Percentiles rank a stretch among this genome's conserved stretches.
Conservation (phyloP, 1,284 basidiomycete genomes). For the Apiotrichum porosum region DNA sequence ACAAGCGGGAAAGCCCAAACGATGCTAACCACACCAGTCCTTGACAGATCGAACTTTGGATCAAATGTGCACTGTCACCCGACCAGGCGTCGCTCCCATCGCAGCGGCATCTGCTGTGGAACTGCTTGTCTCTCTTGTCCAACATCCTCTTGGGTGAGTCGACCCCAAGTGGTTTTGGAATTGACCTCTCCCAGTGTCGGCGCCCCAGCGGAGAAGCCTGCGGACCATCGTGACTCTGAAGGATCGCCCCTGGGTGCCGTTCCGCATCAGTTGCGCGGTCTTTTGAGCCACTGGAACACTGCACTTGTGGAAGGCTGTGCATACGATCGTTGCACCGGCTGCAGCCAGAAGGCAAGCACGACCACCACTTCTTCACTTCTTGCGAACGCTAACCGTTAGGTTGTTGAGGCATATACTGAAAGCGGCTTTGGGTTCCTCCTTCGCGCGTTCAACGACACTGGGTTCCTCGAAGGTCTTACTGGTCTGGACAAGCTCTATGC, state of each 20-base stretch:
- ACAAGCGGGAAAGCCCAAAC: too few species aligned
- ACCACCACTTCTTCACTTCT: too few species aligned
- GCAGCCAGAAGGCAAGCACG: slow-evolving; percentile 64
- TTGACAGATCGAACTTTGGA: slow-evolving; percentile 90
- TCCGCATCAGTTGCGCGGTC: slow-evolving; percentile 91
- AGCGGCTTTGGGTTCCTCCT: slow-evolving; percentile 74
- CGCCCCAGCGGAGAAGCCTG: slow-evolving; percentile 55
- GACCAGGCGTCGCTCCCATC: slow-evolving; percentile 91
- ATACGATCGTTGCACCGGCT: slow-evolving; percentile 85
- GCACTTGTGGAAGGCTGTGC: slow-evolving; percentile 79
- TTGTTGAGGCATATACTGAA: slow-evolving; percentile 67
- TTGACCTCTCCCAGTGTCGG: slow-evolving; percentile 53
- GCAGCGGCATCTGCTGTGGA: slow-evolving; percentile 90
- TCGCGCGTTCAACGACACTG: slow-evolving; percentile 76
- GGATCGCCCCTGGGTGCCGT: slow-evolving; percentile 71
- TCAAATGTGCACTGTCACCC: slow-evolving; percentile 98
- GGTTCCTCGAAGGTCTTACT: slow-evolving; percentile 74
- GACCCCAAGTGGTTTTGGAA: background rate
- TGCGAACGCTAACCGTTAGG: slow-evolving; percentile 50
- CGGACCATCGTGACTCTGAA: background rate
- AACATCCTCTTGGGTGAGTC: slow-evolving; percentile 79
- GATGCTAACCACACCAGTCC: too few species aligned
- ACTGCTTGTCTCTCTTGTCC: slow-evolving; percentile 78
- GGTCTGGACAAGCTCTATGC: slow-evolving; percentile 78
- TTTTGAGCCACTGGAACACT: slow-evolving; percentile 77